These are phyloP conservation scores for Phallus indusiatus DNA, from an alignment of 768 basidiomycete species.

Conservation along the genomic window DNA sequence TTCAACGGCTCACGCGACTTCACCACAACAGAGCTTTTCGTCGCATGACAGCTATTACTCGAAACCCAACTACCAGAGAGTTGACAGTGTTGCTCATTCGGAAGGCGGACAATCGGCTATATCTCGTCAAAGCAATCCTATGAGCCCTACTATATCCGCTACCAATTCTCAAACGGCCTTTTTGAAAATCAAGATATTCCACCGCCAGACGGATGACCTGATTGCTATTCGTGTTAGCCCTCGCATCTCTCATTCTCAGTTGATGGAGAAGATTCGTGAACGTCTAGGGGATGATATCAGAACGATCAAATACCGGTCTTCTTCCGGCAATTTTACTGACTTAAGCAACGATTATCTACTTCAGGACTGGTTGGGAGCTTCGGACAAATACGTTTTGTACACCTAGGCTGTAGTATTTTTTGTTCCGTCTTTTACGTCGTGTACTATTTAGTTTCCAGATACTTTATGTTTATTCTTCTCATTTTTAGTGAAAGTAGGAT, in stretches of 20 bases:
- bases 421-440: background rate
- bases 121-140: slow-evolving; percentile 27
- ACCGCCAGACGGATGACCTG: slow-evolving; percentile 85
- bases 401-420: slow-evolving; percentile 41
- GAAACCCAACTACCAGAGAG: background rate
- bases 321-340: slow-evolving; percentile 54
- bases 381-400: slow-evolving; percentile 78
- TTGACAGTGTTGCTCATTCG: background rate
- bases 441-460: background rate
- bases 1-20: background rate
- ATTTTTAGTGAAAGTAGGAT: background rate
- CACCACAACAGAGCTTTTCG: background rate
- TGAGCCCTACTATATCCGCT: slow-evolving; percentile 58
- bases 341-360: slow-evolving; percentile 57
- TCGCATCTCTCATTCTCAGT: slow-evolving; percentile 70
- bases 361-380: slow-evolving; percentile 62
- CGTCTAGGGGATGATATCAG: slow-evolving; percentile 70
- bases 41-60: background rate
- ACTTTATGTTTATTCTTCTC: background rate
- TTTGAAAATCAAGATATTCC: slow-evolving; percentile 98
- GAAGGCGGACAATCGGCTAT: background rate
- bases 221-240: slow-evolving; percentile 97
- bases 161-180: slow-evolving; percentile 78
- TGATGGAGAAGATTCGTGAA: slow-evolving; percentile 87
- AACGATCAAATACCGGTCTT: slow-evolving; percentile 67